Evolutionary conservation across 1,139 yeast genomes (phyloP).

Genomic region (Hansenula anomala): DNA sequence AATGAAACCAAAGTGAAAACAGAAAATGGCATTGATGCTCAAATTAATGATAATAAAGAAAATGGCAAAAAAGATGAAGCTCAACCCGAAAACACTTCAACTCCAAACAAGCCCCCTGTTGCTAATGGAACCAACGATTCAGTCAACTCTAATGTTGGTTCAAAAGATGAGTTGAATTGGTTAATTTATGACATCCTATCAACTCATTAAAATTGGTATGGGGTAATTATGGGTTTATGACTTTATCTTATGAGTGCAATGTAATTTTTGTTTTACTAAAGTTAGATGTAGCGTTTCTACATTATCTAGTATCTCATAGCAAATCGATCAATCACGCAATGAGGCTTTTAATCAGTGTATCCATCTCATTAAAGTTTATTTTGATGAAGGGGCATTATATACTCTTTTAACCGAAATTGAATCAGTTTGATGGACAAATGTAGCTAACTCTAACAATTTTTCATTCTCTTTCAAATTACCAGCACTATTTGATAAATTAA

Average conservation of each 20-base stretch:
- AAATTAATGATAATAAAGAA: not conserved
- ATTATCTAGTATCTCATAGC: no score
- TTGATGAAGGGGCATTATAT: conserved; percentile 2
- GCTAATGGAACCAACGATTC: not conserved
- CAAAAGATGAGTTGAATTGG: conserved; percentile 68
- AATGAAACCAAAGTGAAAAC: not conserved
- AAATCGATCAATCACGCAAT: no score
- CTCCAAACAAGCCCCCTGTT: not conserved
- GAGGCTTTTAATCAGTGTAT: no score
- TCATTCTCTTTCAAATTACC: conserved; percentile 8
- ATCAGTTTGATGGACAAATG: conserved; percentile 19
- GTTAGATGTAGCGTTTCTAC: no score
- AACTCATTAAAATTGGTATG: not conserved
- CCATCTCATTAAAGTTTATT: no score
- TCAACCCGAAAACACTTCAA: no score
- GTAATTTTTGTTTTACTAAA: no score
- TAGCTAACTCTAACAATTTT: conserved; percentile 16
- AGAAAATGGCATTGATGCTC: not conserved
- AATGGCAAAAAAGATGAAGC: not conserved
- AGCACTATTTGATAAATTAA: conserved; percentile 10
- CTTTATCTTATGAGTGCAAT: no score
- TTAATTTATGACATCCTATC: conserved; percentile 52
- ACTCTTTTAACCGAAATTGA: conserved; percentile 22
- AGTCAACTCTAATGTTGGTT: conserved; percentile 41
- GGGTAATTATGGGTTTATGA: no score